Percentiles rank a stretch among this genome's conserved stretches.
phyloP scores from a whole-genome alignment of 2,329 filamentous ascomycete species.

The Nigrospora sphaerica region DNA sequence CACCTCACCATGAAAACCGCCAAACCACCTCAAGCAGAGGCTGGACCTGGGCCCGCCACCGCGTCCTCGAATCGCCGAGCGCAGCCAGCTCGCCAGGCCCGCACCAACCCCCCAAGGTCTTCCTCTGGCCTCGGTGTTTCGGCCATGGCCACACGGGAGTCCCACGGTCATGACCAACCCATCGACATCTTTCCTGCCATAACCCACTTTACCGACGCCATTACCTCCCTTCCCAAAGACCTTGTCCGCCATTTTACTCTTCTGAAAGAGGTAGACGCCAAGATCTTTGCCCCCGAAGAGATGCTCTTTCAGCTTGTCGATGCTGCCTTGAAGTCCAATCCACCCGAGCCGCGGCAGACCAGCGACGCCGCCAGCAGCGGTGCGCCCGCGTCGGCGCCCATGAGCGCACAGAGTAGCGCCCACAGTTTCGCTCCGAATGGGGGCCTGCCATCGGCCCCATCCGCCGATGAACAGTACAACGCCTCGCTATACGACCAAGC shows the following conservation, averaged over 20 bases:
- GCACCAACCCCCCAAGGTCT: constrained; percentile 55
- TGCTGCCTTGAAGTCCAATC: constrained; percentile 47
- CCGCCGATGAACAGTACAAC: constrained; percentile 35
- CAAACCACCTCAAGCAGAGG: constrained; percentile 34
- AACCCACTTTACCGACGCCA: constrained; percentile 80
- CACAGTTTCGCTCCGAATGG: constrained; percentile 30
- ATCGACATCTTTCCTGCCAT: constrained; percentile 62
- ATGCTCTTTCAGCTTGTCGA: constrained; percentile 70
- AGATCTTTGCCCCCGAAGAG: constrained; percentile 84
- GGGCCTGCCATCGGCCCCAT: constrained; percentile 26
- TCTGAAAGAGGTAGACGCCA: constrained; percentile 95
- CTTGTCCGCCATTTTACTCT: constrained; percentile 93
- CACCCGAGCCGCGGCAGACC: constrained; percentile 35
- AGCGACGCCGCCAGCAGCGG: constrained; percentile 36
- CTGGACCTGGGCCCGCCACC: constrained; percentile 23
- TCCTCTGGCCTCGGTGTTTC: constrained; percentile 38
- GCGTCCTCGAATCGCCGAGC: constrained; percentile 47
- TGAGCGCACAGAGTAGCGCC: constrained; percentile 43
- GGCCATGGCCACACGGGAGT: constrained; percentile 34
- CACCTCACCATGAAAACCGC: constrained; percentile 45
- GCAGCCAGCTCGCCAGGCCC: constrained; percentile 58
- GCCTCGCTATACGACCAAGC: constrained; percentile 43
- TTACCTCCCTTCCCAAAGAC: constrained; percentile 88
- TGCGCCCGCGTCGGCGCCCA: constrained; percentile 36
- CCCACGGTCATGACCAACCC: constrained; percentile 44